These are phyloP conservation scores for Bauhinia variegata DNA, from an alignment of 306 rosid species.

Conservation along the genomic window DNA sequence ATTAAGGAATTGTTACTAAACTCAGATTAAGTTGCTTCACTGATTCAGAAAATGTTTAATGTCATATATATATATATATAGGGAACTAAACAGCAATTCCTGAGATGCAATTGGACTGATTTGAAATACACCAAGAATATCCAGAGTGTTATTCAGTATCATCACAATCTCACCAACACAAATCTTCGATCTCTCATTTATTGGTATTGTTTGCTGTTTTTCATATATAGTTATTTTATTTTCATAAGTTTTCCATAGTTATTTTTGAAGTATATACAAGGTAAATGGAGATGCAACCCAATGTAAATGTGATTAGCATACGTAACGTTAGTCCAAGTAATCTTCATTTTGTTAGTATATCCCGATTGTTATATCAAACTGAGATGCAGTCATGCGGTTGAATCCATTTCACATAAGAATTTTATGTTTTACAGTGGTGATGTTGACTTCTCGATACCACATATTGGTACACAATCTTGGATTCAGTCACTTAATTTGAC, in stretches of 20 bases:
- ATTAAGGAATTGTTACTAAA: too few relatives aligned
- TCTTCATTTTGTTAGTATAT: too few relatives aligned
- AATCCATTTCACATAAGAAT: too few relatives aligned
- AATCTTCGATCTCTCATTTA: conserved; percentile 31
- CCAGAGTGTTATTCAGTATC: conserved; percentile 33
- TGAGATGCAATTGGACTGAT: conserved; percentile 15
- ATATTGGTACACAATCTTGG: conserved; percentile 33
- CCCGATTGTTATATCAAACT: too few relatives aligned
- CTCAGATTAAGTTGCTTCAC: not conserved
- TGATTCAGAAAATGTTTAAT: not conserved
- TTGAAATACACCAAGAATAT: not conserved
- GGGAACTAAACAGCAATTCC: conserved; percentile 33
- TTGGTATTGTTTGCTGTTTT: conserved; percentile 5
- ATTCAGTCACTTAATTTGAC: conserved; percentile 38
- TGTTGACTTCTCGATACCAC: conserved; percentile 23
- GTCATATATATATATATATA: too few relatives aligned
- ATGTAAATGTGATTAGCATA: too few relatives aligned
- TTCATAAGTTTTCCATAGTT: too few relatives aligned
- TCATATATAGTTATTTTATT: too few relatives aligned
- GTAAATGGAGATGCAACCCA: too few relatives aligned
- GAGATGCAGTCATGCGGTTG: too few relatives aligned
- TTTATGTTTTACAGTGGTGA: conserved; percentile 28
- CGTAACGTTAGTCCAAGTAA: too few relatives aligned
- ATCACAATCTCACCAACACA: conserved; percentile 18
- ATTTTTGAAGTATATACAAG: too few relatives aligned